Evolutionary conservation across 345 rosid genomes (phyloP).

Genomic region (Euphorbia lathyris): DNA sequence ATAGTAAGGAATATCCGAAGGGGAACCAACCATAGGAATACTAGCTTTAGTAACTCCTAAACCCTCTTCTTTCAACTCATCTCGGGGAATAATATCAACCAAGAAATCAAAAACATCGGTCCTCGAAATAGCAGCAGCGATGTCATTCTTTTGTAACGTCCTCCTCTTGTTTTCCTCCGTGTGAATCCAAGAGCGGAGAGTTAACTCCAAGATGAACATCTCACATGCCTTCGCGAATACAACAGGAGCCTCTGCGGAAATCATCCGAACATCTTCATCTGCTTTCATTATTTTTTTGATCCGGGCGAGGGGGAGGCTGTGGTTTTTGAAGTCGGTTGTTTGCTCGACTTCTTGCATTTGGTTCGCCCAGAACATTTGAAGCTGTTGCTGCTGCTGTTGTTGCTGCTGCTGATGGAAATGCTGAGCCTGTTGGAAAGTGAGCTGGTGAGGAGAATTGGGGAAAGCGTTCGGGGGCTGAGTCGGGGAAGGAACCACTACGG

Average conservation of each 20-base stretch:
- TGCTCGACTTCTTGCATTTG: constrained; percentile 46
- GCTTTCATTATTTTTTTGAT: constrained; percentile 50
- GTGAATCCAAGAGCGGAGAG: constrained; percentile 44
- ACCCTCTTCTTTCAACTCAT: constrained; percentile 46
- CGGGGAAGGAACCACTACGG: constrained; percentile 35
- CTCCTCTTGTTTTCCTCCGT: constrained; percentile 46
- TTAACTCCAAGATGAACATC: constrained; percentile 46
- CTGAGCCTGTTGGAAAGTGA: constrained; percentile 41
- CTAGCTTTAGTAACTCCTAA: constrained; percentile 37
- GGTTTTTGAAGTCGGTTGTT: constrained; percentile 38
- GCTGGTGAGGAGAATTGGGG: constrained; percentile 33
- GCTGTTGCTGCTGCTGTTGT: constrained; percentile 43
- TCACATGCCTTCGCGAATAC: constrained; percentile 44
- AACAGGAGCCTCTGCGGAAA: constrained; percentile 49
- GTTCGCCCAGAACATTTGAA: constrained; percentile 41
- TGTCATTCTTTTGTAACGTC: constrained; percentile 44
- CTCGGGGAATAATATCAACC: constrained; percentile 47
- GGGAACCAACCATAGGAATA: constrained; percentile 38
- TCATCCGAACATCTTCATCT: constrained; percentile 47
- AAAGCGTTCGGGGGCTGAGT: constrained; percentile 26
- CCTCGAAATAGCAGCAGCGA: constrained; percentile 43
- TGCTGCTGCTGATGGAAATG: constrained; percentile 45
- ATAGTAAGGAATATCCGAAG: constrained; percentile 38
- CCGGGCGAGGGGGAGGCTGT: constrained; percentile 42
- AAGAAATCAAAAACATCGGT: constrained; percentile 44